Evolutionary conservation across 345 rosid species (phyloP).

Genomic region (Schrenkiella parvula): DNA sequence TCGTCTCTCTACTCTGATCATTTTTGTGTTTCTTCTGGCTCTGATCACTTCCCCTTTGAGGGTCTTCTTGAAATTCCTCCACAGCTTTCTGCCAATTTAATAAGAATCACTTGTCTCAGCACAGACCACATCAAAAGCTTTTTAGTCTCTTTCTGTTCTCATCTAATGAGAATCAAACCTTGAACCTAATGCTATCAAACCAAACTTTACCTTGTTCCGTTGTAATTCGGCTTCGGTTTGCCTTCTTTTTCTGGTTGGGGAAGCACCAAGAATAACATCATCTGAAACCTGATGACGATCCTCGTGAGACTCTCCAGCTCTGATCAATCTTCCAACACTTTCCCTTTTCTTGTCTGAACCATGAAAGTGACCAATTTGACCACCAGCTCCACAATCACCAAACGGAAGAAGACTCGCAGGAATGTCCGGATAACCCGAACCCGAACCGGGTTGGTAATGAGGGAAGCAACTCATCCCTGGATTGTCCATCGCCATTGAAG

Average conservation of each 20-base stretch:
- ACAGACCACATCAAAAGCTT: constrained; percentile 9
- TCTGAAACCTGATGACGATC: constrained; percentile 48
- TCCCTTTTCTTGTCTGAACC: constrained; percentile 44
- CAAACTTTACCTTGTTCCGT: constrained; percentile 51
- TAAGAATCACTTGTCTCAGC: constrained; percentile 33
- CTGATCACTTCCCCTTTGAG: constrained; percentile 46
- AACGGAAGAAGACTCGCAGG: constrained; percentile 50
- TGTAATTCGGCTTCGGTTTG: constrained; percentile 47
- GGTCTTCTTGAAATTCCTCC: constrained; percentile 45
- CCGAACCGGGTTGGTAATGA: constrained; percentile 49
- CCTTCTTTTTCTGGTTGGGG: constrained; percentile 55
- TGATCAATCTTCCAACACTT: constrained; percentile 39
- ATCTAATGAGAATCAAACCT: background rate
- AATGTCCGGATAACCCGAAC: constrained; percentile 50
- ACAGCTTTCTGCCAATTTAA: constrained; percentile 38
- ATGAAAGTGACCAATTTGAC: constrained; percentile 55
- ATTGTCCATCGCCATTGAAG: constrained; percentile 48
- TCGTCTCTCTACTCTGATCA: constrained; percentile 47
- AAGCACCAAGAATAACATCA: constrained; percentile 42
- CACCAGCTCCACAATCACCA: constrained; percentile 42
- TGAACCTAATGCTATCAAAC: constrained; percentile 5
- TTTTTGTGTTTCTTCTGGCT: constrained; percentile 61
- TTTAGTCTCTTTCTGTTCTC: background rate
- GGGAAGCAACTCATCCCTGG: constrained; percentile 50
- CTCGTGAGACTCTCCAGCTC: constrained; percentile 39